Evolutionary conservation across 176 grass and related monocot species (phyloP), one percentile per base, ranked within the genome.

Genomic region (Secale cereale): DNA sequence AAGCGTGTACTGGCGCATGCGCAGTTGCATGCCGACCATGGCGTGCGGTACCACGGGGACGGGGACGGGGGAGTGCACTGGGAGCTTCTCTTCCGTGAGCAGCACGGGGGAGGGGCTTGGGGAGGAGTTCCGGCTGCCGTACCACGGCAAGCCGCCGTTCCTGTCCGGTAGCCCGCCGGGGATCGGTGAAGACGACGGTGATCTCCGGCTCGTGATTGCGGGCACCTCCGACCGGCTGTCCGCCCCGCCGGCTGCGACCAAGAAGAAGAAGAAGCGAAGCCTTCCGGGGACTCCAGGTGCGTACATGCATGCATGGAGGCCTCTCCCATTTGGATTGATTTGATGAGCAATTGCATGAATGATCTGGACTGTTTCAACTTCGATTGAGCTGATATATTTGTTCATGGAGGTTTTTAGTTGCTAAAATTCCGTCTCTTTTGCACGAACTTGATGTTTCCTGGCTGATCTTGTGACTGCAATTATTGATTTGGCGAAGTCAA

Each of bases 221-320:
- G 73, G 59, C 6, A 15, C 71, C 17, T 82, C 81, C 1, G 74
- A 82, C 4, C 65, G 46, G 48, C 77, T 43, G 39, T 78, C 57
- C 15, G 62, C 83, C 7, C 84, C 30, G 28, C 69, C 74, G 66
- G 35, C 67, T 3, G 48, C 43, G 1, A 57, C 16, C 30, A 95
- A 89, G 81, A 98, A 94, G 88, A 97, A 94, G 76, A 82, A 92
- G 89, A 98, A 95, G 83, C 71, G 96, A 52, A 88, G 84, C 78
- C 96, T 95, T 19, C 93, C 96, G 0, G 96, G 96, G 56, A 98
- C 91, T 66, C 96, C 96, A 95, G 96, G 96, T 98, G 73, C 81
- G 27, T 30, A 57, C 52, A 57, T 9, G 62, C 12, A 23, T 65
- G 29, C 39, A 69, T 45, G 33, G 33, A 17, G 2, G 76, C 27